Base-by-base conservation (phyloP, 2,329 filamentous ascomycete species). In the Monosporascus sp. region DNA sequence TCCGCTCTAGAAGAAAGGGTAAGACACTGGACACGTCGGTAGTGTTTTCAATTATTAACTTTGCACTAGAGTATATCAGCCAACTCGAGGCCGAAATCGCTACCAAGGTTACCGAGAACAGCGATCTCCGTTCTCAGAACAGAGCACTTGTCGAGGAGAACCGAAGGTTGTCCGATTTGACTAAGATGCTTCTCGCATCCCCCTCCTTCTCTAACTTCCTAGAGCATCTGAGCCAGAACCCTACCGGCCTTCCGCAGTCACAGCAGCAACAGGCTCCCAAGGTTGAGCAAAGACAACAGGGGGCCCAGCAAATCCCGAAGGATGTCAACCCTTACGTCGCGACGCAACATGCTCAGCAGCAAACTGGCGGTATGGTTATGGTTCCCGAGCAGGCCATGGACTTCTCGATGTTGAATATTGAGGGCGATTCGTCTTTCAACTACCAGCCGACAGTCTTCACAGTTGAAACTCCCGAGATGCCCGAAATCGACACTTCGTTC, bases 1-100 rank as follows among this genome's bases (percentile, higher is more conserved):
- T 99, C 85, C 88, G 94, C 53, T 97, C 92, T n/a, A 82, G 94
- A 64, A 88, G 94, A 80, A 99, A 99, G 81, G 93, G 93, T 97
- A 85, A 79, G 81, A 67, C 59, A 49, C 2, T 22, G 46, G 38
- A 45, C 17, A 7, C n/a, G 15, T 20, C 18, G 47, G 20, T 27
- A 39, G 48, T 51, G 39, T 38, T 44, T 47, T 25, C 31, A 50
- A 31, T 51, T 54, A 53, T 82, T 89, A 79, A 89, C 71, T 43
- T 27, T 53, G 8, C n/a, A 25, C 43, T 65, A 97, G 94, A 97
- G 81, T 97, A 97, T 77, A 97, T 99, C 67, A 83, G 85, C 58
- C 92, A 97, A 72, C 88, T 99, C 17, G 94, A 99, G 77, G 79
- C 82, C 57, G 93, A 97, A 71, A 88, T 97, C 62, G 87, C 90